Evolutionary conservation across 345 rosid species (phyloP), one percentile per base, ranked within the genome.

Genomic region (Eucalyptus rudis): DNA sequence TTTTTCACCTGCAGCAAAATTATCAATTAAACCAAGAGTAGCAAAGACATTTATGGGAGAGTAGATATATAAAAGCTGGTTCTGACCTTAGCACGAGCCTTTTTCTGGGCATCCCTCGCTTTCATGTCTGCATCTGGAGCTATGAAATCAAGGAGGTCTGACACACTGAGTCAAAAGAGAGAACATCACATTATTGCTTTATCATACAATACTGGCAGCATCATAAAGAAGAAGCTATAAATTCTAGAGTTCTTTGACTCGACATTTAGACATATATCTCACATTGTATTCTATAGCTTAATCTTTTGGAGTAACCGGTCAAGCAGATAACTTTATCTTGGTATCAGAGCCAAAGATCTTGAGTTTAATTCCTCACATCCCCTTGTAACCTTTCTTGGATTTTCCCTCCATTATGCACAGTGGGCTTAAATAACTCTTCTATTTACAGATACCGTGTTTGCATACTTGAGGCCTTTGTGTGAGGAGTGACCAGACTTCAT

Each of bases 121-220:
- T 97, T 98, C 89, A 94, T 91, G 92, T 94, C 98, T 86, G 97
- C 91, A 84, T 98, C 97, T 44, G 99, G 99, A 43, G 99, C 91
- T 89, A 98, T 98, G 91, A 96, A 98, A 93, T 98, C 99, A 94
- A 98, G 93, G 91, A 98, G 99, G 92, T 98, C 99, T 47, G 99
- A 98, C 62, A 97, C 99, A 92, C 99, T 98, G 95, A 90, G 88
- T 47, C 90, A 91, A 89, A 88, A 90, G 64, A 88, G 68, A 87
- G 84, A 29, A 29, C 27, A 87, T 68, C 56, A 64, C 49, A 71
- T 58, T 64, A 87, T 29, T n/a, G 51, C 83, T 76, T 76, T 76
- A 76, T 76, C 83, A 76, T 76, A 76, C 16, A 76, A 71, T 33
- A 71, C 44, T 20, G 7, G 22, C 24, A 71, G 81, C 81, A 71